Base-by-base conservation (phyloP, 2,329 filamentous ascomycete genomes). In the Colletotrichum incanum region DNA sequence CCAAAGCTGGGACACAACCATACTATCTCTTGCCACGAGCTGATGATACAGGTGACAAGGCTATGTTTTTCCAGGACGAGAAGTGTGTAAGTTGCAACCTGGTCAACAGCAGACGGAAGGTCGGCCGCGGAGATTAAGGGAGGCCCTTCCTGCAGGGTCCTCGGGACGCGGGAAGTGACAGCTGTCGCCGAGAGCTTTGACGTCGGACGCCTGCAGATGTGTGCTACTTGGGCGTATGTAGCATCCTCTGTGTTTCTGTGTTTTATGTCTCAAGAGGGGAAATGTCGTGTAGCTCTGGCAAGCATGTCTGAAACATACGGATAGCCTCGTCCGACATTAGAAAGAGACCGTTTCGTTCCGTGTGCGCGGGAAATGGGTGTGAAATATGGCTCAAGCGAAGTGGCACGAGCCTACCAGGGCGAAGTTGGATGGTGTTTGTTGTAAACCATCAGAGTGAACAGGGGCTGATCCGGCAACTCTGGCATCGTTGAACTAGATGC, bases 131-230 rank as follows among this genome's bases (percentile, higher is more conserved):
- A 67, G 56, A 71, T 71, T 71, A 62, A 61, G 37, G 54, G 39
- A 67, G 39, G 47, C 45, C 41, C 60, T 54, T 67, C 39, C 67
- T 67, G 64, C 64, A 71, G 67, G 55, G 67, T 67, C 56, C 58
- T 50, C 49, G 39, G 41, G 31, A 37, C 16, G 47, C 52, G 62
- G 62, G 28, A 43, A 52, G 67, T 70, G 67, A 71, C 67, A 56
- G 67, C 67, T 71, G 64, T 71, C 55, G 55, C 26, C 31, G 31
- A 52, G 41, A 61, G 64, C 34, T 61, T 71, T 67, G 64, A 71
- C 67, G 67, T 71, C 67, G 64, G 67, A 45, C 34, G 41, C 55
- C 63, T 61, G 63, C 67, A 71, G 55, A 61, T n/a, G 28, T 9
- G 55, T 60, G 45, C 55, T 14, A 49, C 47, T 47, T 52, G 54